Evolutionary conservation across 371 early-diverging fungal species (phyloP), one percentile per base, ranked within the genome.

Genomic region (Mortierella sp.): DNA sequence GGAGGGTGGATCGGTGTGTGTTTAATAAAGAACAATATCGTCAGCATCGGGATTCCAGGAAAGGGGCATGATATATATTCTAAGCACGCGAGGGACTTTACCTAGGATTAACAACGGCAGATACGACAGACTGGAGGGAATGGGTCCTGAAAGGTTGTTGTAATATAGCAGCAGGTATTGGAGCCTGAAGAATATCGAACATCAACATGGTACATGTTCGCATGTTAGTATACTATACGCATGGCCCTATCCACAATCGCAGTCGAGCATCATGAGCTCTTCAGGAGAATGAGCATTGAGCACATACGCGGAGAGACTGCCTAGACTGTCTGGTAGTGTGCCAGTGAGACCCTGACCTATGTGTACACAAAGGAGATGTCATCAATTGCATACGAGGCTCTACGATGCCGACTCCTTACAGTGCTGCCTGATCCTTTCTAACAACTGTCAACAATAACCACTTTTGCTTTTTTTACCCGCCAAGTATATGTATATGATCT

Each of bases 261-360:
- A n/a, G n/a, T n/a, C n/a, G n/a, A n/a, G n/a, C n/a, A n/a, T n/a
- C n/a, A n/a, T n/a, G n/a, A n/a, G n/a, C n/a, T n/a, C n/a, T n/a
- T n/a, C n/a, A 23, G 41, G 23, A 15, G 24, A 61, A 26, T 15
- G 3, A 34, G 41, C 14, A 26, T 1, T 15, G 2, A 15, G 15
- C n/a, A 60, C 62, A 15, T 54, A 70, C 70, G 19, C 32, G 27
- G 52, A 23, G 32, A 71, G 48, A 21, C 53, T 46, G 7, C 66
- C 72, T 4, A 72, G 56, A 26, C 72, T 65, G 23, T 60, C 61
- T 4, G 66, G 72, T 8, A 72, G 24, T 0, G 56, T 49, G 21
- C 72, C 66, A 0, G 72, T 51, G 7, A 72, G 54, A 3, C 62
- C 72, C 47, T 72, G 72, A 27, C 72, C 72, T 72, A 60, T n/a